Percentiles rank a stretch among this genome's conserved stretches.
These are phyloP conservation scores for Dictyostelium intermedium DNA, from an alignment of 78 protist species.

Conservation along the genomic window DNA sequence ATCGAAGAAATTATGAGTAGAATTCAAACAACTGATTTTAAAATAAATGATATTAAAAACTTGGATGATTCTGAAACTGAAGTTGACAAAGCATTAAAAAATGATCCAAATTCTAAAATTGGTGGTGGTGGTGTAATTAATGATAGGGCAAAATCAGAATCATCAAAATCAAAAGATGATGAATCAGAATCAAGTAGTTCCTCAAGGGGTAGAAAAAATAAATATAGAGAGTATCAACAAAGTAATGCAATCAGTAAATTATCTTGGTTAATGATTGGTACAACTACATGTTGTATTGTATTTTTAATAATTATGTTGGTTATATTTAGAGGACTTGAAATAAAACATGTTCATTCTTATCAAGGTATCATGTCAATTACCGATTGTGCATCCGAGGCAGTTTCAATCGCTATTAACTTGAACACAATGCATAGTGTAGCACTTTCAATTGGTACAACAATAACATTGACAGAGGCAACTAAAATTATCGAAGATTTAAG, in stretches of 20 bases:
- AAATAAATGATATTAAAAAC: not conserved
- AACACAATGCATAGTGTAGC: not conserved
- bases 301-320: constrained; percentile 17
- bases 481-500: not conserved
- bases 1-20: constrained; percentile 38
- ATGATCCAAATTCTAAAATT: not conserved
- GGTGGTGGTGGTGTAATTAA: not conserved
- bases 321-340: not conserved
- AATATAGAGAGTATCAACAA: constrained; percentile 52
- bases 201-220: not conserved
- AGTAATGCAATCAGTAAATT: constrained; percentile 36
- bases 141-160: not conserved
- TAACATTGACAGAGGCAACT: not conserved
- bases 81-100: not conserved
- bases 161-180: constrained; percentile 2
- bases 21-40: constrained; percentile 3
- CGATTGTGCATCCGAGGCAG: not conserved
- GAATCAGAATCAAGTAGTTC: not conserved
- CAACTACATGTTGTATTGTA: not conserved
- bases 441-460: not conserved
- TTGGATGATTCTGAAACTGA: not conserved
- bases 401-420: not conserved
- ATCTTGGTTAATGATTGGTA: constrained; percentile 23
- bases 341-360: not conserved
- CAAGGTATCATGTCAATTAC: constrained; percentile 59